Base-by-base conservation (phyloP, 108 stramenopile genomes). In the Nitzschia sp. region DNA sequence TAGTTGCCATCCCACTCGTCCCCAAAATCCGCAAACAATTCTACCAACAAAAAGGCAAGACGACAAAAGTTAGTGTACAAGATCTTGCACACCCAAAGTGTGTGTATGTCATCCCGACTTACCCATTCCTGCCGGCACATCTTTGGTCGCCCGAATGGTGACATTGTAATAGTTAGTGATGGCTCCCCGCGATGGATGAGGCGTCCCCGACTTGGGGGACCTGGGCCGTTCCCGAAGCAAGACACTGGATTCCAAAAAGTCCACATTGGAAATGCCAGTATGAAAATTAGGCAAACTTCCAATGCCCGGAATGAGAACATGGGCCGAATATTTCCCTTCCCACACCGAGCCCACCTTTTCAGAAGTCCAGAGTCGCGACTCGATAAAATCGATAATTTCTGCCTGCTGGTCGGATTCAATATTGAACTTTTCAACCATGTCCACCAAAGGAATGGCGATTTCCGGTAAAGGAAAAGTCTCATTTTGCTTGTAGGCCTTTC, bases 51-150 rank as follows among this genome's bases (percentile, higher is more conserved):
- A 54, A 67, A 15, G 23, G 1, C 30, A 51, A 67, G 18, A 54
- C 2, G 9, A 53, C 29, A 48, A 1, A 28, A 9, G 48, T 46
- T 36, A 19, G 59, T 4, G 31, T 60, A 23, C 19, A 11, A 15
- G 45, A 24, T 13, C 9, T 9, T 3, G 34, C 6, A 46, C 36
- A 46, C 8, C 18, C n/a, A 38, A 29, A 61, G 11, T n/a, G 19
- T 63, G 25, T 27, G 1, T 28, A 30, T 3, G 13, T 30, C 1
- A 25, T 56, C 24, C 36, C 38, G 84, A 87, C 51, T 85, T 59
- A 64, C 85, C 87, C 86, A 87, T 87, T 11, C 91, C 91, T 18
- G 76, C 82, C 13, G 78, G 83, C 38, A 92, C 84, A 31, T 74
- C 62, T 45, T 76, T 68, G 1, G 81, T 80, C 0, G 91, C 86